A percentile compares a stretch with the other conserved stretches of the same genome.
Conservation (phyloP, 192 early-diverging fungal genomes). For the Coemansia asiatica region DNA sequence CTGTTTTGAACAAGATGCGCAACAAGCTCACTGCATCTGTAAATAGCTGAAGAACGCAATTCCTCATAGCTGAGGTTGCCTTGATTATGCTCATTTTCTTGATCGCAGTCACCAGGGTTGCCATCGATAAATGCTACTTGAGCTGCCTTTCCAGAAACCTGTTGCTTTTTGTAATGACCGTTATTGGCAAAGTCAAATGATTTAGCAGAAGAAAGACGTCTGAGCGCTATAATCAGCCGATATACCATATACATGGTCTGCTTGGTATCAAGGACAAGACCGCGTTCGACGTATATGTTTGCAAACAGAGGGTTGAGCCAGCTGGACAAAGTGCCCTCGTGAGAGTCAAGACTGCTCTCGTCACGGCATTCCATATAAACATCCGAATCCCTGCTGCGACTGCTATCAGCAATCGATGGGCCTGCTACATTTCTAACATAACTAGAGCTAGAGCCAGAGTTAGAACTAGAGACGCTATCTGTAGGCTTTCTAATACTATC, state of each 20-base stretch:
- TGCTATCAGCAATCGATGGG: neutral
- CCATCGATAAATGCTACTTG: neutral
- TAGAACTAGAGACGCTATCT: too few relatives aligned
- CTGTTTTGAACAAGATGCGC: slow-evolving; percentile 26
- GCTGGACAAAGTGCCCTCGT: slow-evolving; percentile 5
- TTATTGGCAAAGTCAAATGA: neutral
- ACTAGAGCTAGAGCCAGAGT: too few relatives aligned
- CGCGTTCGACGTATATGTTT: slow-evolving; percentile 58
- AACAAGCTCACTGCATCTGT: slow-evolving; percentile 30
- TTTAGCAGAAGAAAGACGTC: slow-evolving; percentile 17
- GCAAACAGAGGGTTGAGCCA: slow-evolving; percentile 54
- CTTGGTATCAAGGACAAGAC: slow-evolving; percentile 62
- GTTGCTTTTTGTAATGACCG: neutral
- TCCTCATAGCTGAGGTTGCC: slow-evolving; percentile 16
- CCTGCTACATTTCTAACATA: too few relatives aligned
- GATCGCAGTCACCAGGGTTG: neutral
- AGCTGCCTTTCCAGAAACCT: neutral
- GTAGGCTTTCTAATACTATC: too few relatives aligned
- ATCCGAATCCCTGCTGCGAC: neutral
- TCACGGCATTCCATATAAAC: too few relatives aligned
- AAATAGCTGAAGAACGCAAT: slow-evolving; percentile 20
- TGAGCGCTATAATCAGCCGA: slow-evolving; percentile 27
- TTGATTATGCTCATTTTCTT: slow-evolving; percentile 3
- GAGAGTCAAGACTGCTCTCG: neutral
- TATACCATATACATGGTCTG: slow-evolving; percentile 55